A percentile compares a stretch with the other conserved stretches of the same genome.
These are phyloP conservation scores for Lolium rigidum DNA, from an alignment of 176 grass and related monocot species.

Conservation along the genomic window DNA sequence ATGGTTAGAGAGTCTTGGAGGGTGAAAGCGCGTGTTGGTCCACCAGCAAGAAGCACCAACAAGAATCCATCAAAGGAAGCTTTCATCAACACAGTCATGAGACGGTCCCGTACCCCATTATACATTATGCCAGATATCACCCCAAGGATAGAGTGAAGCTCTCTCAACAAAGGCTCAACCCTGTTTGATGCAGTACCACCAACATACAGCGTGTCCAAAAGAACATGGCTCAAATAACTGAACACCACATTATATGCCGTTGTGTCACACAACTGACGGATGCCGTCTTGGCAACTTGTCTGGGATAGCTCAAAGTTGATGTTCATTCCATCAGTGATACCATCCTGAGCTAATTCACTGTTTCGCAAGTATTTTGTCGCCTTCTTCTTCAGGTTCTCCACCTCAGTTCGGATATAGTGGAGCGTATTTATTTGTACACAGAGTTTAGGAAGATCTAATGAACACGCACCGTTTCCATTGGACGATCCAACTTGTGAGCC, in stretches of 20 bases:
- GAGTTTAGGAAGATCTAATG: constrained; percentile 59
- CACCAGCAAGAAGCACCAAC: constrained; percentile 85
- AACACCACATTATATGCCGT: constrained; percentile 84
- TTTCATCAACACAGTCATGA: constrained; percentile 83
- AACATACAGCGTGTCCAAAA: constrained; percentile 76
- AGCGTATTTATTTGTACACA: constrained; percentile 82
- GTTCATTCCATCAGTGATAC: constrained; percentile 47
- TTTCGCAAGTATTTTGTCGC: constrained; percentile 58
- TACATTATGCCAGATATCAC: constrained; percentile 58
- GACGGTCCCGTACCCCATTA: constrained; percentile 47
- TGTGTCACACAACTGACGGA: constrained; percentile 72
- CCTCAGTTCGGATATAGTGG: constrained; percentile 61
- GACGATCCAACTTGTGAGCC: constrained; percentile 77
- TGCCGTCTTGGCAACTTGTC: constrained; percentile 63
- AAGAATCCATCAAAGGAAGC: constrained; percentile 84
- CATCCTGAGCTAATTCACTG: constrained; percentile 50
- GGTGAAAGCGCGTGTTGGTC: constrained; percentile 65
- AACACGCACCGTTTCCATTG: constrained; percentile 49
- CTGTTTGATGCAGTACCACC: constrained; percentile 59
- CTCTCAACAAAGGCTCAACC: constrained; percentile 70
- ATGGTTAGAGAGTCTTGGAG: constrained; percentile 62
- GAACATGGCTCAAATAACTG: constrained; percentile 70
- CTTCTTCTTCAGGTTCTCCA: constrained; percentile 71
- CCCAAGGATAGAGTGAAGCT: constrained; percentile 67
- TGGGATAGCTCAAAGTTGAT: constrained; percentile 69